Evolutionary conservation across 208 protist genomes (phyloP), one percentile per base, ranked within the genome.

Genomic region (Trypanosoma melophagium): DNA sequence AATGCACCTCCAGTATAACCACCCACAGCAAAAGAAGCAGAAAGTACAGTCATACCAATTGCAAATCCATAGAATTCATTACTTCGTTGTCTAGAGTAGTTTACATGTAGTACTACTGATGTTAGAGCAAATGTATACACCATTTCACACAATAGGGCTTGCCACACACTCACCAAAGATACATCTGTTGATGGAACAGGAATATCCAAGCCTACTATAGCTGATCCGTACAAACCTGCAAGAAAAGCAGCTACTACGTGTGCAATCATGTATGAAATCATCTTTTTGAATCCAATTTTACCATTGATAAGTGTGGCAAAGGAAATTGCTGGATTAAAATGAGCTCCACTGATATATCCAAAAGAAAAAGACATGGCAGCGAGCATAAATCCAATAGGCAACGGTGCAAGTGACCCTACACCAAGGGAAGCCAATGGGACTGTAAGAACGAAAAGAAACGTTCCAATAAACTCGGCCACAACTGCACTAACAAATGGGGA

Each of bases 321-420:
- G 21, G 90, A 87, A 40, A 97, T 87, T 38, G 91, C 92, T 0
- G 94, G 94, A 66, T 97, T 97, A 71, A 97, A 97, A 75, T 97
- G 91, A 3, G 91, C 94, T 9, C 92, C 92, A 65, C 85, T 93
- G 50, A 97, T 89, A 77, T 96, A 92, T 59, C 88, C 90, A 66
- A 97, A 96, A 25, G 89, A 86, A 73, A 96, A 97, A 66, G 87
- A 89, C 79, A 97, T 87, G 5, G 92, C 89, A 1, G 84, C 77
- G 5, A 94, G 72, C 76, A 89, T 89, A 53, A 97, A 96, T 13
- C 89, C 94, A 62, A 94, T 96, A 3, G 92, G 79, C 3, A 97
- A 41, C 5, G 91, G 86, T 19, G 86, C 80, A 0, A 95, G 74
- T 16, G 72, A 55, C 24, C 84, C 84, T 10, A 95, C 85, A 61